Evolutionary conservation across 2,329 filamentous ascomycete genomes (phyloP), one percentile per base, ranked within the genome.

Genomic region (Exophiala alcalophila): DNA sequence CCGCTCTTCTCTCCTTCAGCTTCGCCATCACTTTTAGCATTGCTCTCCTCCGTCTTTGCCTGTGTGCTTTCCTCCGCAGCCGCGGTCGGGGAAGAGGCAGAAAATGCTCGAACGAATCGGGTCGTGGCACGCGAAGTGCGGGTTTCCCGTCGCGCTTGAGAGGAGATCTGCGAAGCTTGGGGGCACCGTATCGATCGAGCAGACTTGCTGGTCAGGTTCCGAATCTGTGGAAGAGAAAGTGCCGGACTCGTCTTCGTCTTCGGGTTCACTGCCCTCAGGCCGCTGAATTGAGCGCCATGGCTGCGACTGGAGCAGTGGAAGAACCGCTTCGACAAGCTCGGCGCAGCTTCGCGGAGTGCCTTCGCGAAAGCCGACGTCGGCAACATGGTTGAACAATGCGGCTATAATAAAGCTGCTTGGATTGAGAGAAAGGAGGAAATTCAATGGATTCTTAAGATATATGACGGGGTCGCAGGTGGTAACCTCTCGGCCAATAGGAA

Each of bases 291-390:
- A 31, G 47, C 35, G 26, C 18, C 14, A 12, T 42, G 23, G 8
- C 33, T 35, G 9, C 41, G 49, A 26, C 37, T 23, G 15, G 38
- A 40, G 31, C 49, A 54, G 23, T 47, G 40, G 36, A 54, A 56
- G 34, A 53, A 54, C n/a, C 53, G 49, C 32, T 36, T 41, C 14
- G 51, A 54, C 30, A 56, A 36, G 18, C 40, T 36, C 6, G 53
- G 53, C 14, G 53, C 51, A 18, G 49, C 51, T 40, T 56, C 51
- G 11, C 37, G 50, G 5, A 56, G 52, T 11, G 42, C 47, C 31
- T 45, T 47, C 11, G 37, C 35, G 35, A 56, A 56, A 12, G 33
- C 31, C 15, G 44, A 48, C 9, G 25, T 31, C 11, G 50, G 29
- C 21, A 50, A 41, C 52, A 55, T 52, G 7, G 24, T 34, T n/a